Conservation (phyloP, 1,139 yeast genomes). For the Yamadazyma membranifaciens region DNA sequence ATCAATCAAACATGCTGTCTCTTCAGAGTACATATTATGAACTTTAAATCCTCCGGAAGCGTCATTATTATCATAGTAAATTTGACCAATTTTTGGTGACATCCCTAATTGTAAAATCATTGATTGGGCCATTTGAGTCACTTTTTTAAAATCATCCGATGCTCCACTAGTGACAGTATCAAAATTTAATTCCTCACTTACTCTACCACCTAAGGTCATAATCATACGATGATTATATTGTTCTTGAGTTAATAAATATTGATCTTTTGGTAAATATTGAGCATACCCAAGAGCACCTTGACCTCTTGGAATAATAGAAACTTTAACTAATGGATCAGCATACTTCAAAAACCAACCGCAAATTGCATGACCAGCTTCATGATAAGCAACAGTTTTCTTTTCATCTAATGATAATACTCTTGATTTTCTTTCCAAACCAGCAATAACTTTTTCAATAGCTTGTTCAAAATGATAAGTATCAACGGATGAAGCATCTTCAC, state of each 20-base stretch:
- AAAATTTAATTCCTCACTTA: constrained; percentile 74
- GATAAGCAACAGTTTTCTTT: constrained; percentile 74
- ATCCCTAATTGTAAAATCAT: constrained; percentile 79
- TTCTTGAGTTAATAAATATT: constrained; percentile 61
- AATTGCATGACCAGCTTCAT: constrained; percentile 82
- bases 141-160: constrained; percentile 76
- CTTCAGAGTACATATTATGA: constrained; percentile 69
- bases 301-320: constrained; percentile 80
- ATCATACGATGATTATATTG: constrained; percentile 73
- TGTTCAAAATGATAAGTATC: constrained; percentile 66
- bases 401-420: constrained; percentile 68
- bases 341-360: constrained; percentile 74
- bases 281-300: constrained; percentile 86
- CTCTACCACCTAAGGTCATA: constrained; percentile 81
- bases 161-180: constrained; percentile 81
- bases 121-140: constrained; percentile 72
- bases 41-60: constrained; percentile 50
- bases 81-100: constrained; percentile 67
- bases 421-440: constrained; percentile 75
- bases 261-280: constrained; percentile 77
- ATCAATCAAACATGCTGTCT: constrained; percentile 65
- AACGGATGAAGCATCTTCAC: constrained; percentile 58
- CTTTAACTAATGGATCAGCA: constrained; percentile 78
- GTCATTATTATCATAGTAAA: constrained; percentile 47
- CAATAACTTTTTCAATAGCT: constrained; percentile 80